Evolutionary conservation across 1,139 yeast genomes (phyloP), one percentile per base, ranked within the genome.

Genomic region (Spathaspora sp.): DNA sequence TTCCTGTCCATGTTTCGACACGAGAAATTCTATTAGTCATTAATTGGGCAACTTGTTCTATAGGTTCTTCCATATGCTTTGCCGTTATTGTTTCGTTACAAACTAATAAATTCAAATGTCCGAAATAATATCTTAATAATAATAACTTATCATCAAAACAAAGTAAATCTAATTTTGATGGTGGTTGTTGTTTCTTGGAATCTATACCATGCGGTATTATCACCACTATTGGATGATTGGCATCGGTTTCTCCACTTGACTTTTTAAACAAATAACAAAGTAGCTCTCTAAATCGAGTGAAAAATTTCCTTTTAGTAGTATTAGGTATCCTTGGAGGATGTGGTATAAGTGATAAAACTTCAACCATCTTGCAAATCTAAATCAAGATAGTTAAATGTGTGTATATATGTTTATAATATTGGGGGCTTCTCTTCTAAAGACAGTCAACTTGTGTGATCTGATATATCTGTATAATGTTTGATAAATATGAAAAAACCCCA

Each of bases 1-100:
- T 72, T 2, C 85, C 86, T 0, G 81, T 74, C 86, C 86, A 81
- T 2, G 80, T 70, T 55, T 77, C 75, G 49, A 81, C 75, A 50
- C 86, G 61, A 5, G 71, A 54, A 37, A 80, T 67, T 51, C 86
- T 61, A 54, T 74, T 52, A 47, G 54, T 54, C n/a, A 70, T 60
- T 43, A 67, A 54, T 7, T 46, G 41, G 18, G 58, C 55, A 42
- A 70, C 68, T 43, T 65, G 56, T 17, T 57, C 49, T n/a, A 73
- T 61, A 15, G 60, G 57, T 3, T 55, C 56, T 50, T 70, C 63
- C 38, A 71, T 56, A 7, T 56, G 54, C 4, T 50, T 50, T 7
- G 64, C 58, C 29, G 60, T 50, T 15, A 54, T 55, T 1, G 56
- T 49, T 11, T 59, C 55, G 23, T 56, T 56, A 17, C 68, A 58